Evolutionary conservation across 1,139 yeast genomes (phyloP).

Genomic region (Petasospora fabianii): DNA sequence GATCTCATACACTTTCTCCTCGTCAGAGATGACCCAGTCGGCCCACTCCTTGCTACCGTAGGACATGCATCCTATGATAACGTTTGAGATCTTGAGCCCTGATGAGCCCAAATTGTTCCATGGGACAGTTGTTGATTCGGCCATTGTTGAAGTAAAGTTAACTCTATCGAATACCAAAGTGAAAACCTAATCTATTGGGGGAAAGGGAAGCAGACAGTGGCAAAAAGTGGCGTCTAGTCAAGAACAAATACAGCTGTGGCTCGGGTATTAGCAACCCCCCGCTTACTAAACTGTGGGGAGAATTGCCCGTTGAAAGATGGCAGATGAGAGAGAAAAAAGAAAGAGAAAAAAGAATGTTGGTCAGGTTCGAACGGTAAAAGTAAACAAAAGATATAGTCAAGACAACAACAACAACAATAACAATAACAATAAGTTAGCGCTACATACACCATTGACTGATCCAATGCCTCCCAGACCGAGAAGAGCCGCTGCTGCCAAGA

Average conservation of each 20-base stretch:
- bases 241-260: too few relatives aligned
- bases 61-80: slow-evolving; percentile 58
- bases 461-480: slow-evolving; percentile 8
- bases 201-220: too few relatives aligned
- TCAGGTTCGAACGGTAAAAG: neutral
- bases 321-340: neutral
- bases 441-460: neutral
- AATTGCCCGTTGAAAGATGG: neutral
- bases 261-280: too few relatives aligned
- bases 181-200: too few relatives aligned
- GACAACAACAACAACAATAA: neutral
- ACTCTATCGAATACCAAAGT: slow-evolving; percentile 60
- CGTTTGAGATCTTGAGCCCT: slow-evolving; percentile 48
- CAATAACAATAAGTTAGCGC: neutral
- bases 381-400: neutral
- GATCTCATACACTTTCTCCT: slow-evolving; percentile 35
- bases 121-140: too few relatives aligned
- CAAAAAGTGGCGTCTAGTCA: too few relatives aligned
- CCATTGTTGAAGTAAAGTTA: slow-evolving; percentile 18
- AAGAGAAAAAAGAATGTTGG: neutral
- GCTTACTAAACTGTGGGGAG: too few relatives aligned
- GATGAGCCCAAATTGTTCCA: slow-evolving; percentile 31
- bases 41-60: slow-evolving; percentile 46
- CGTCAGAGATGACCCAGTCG: slow-evolving; percentile 46
- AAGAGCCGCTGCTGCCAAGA: slow-evolving; percentile 12